A percentile compares a stretch with the other conserved stretches of the same genome.
Conservation (phyloP, 176 grass and related monocot species). For the Olyra latifolia region DNA sequence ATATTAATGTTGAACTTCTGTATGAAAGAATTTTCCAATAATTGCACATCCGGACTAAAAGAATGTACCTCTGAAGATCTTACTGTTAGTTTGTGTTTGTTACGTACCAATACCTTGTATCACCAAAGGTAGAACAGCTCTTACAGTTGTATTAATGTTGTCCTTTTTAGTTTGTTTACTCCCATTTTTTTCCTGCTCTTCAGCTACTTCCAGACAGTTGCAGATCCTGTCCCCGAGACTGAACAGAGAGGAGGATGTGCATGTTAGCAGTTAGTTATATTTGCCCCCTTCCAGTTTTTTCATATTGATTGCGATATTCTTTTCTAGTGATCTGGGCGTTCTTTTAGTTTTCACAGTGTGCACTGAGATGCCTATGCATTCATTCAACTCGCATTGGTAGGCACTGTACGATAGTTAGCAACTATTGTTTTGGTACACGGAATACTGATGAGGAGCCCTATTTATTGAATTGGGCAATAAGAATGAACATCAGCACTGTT, state of each 20-base stretch:
- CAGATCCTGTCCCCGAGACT: conserved; percentile 52
- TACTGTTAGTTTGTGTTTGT: background rate
- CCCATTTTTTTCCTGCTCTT: conserved; percentile 35
- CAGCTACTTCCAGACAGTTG: conserved; percentile 80
- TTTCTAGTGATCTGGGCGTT: conserved; percentile 40
- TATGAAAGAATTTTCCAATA: background rate
- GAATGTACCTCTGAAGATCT: background rate
- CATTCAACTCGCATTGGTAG: conserved; percentile 37
- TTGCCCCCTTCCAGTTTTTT: conserved; percentile 37
- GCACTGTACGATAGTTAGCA: conserved; percentile 37
- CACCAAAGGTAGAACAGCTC: background rate
- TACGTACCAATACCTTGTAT: background rate
- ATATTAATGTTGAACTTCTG: conserved; percentile 2
- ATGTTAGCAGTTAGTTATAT: conserved; percentile 57
- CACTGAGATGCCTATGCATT: conserved; percentile 27
- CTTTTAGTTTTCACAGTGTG: conserved; percentile 39
- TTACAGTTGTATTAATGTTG: background rate
- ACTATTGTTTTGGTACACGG: conserved; percentile 18
- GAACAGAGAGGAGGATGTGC: conserved; percentile 85
- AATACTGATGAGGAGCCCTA: background rate
- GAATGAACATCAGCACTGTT: background rate
- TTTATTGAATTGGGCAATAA: conserved; percentile 49
- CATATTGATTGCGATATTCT: conserved; percentile 44
- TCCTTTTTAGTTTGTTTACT: background rate
- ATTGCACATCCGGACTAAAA: background rate